A percentile compares a stretch with the other conserved stretches of the same genome.
These are phyloP conservation scores for Ascochyta pisi DNA, from an alignment of 2,329 filamentous ascomycete species.

Conservation along the genomic window DNA sequence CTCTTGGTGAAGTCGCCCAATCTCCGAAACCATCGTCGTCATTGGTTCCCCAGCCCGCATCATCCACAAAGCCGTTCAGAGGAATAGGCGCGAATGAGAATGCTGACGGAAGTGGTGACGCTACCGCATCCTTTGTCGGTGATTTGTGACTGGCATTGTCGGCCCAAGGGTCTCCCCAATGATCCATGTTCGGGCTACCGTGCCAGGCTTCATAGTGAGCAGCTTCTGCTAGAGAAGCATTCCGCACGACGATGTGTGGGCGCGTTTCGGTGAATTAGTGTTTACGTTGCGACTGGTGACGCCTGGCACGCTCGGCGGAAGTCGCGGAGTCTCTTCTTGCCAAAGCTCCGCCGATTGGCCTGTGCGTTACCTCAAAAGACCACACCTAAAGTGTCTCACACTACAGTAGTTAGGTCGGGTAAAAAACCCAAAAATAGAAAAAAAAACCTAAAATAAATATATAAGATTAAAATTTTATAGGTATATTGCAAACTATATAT, in stretches of 20 bases:
- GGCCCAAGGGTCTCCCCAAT: slow-evolving; percentile 53
- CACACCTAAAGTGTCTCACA: neutral
- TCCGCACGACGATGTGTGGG: slow-evolving; percentile 19
- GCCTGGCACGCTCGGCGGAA: slow-evolving; percentile 5
- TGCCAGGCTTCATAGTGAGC: slow-evolving; percentile 47
- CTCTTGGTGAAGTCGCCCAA: slow-evolving; percentile 32
- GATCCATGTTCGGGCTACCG: slow-evolving; percentile 46
- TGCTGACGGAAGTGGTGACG: slow-evolving; percentile 25
- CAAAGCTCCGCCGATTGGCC: neutral
- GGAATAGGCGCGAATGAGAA: slow-evolving; percentile 27
- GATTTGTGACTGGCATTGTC: slow-evolving; percentile 39
- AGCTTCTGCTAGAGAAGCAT: slow-evolving; percentile 40
- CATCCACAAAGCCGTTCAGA: slow-evolving; percentile 43
- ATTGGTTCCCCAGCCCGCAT: slow-evolving; percentile 45
- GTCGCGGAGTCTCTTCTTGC: slow-evolving; percentile 4
- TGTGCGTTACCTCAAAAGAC: neutral
- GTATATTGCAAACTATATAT: too few species aligned
- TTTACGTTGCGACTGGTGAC: slow-evolving; percentile 8
- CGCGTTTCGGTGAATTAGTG: neutral
- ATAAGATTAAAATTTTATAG: too few species aligned
- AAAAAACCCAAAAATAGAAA: too few species aligned
- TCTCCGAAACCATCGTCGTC: slow-evolving; percentile 40
- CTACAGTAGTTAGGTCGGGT: too few species aligned
- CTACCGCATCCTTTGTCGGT: slow-evolving; percentile 34
- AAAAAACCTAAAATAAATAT: too few species aligned